Evolutionary conservation across 1,284 basidiomycete genomes (phyloP), one percentile per base, ranked within the genome.

Genomic region (Boletus hoseneyae): DNA sequence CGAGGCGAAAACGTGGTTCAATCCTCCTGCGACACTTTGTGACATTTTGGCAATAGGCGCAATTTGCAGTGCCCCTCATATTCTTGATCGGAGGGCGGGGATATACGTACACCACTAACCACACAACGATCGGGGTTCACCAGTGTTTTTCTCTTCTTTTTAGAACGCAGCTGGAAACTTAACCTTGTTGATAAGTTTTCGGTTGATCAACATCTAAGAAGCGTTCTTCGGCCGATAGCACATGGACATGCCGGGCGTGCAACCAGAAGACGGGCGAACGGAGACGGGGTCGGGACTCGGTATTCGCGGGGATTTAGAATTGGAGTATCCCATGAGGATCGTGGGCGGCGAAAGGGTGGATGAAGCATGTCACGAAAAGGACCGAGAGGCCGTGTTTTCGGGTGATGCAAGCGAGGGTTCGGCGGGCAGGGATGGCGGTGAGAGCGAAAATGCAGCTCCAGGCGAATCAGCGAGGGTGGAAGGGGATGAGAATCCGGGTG

Each of bases 271-370:
- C 45, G 45, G 13, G 11, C 29, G 29, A 30, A 42, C 35, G 16
- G 55, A 48, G 13, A 57, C 46, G 21, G 34, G n/a, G 10, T 37
- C 35, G 27, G 47, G 10, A 29, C 38, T 57, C 43, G 48, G 49
- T 32, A 13, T 47, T 43, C 29, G 45, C 63, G 63, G 63, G 52
- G 53, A 62, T 65, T 52, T 50, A 34, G 48, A 44, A 45, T 50
- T 53, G 49, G 58, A 52, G 52, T 50, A 39, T 36, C 21, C 48
- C 61, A 61, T 53, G 61, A 58, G 61, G 61, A 39, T 53, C 60
- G 46, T 54, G 62, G 62, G 36, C 50, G 46, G 49, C 29, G 45
- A 42, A 42, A 57, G 62, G 52, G 50, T 47, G 61, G 62, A 47
- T 43, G 50, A 42, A 49, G 61, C 61, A 51, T 63, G 61, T 44